Evolutionary conservation across 1,139 yeast species (phyloP), one percentile per base, ranked within the genome.

Genomic region (Geotrichum citri-aurantii): DNA sequence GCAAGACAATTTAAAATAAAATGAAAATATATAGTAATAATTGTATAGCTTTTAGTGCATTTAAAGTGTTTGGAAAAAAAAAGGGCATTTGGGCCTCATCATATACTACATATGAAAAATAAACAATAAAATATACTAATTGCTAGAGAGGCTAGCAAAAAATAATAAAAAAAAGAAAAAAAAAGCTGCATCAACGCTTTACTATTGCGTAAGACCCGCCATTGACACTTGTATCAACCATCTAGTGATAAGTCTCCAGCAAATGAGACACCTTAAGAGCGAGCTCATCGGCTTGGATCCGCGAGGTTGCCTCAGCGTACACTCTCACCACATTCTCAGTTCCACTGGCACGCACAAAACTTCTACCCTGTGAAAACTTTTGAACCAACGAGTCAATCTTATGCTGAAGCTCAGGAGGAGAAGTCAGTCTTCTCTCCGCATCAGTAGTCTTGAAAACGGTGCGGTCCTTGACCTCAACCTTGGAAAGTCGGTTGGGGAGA

Each of bases 321-420:
- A 93, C 89, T 68, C 99, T 82, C 1, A 93, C 98, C 0, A 97
- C 98, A 73, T 95, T 95, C 72, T 93, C 99, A 1, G 99, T 93
- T 19, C 99, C 99, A 63, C 96, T 88, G 10, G 99, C 98, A 66
- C 99, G 83, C 3, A 93, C 98, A 73, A 93, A 93, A 2, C 96
- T 85, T 69, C 99, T 81, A 1, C 95, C 98, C 33, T 76, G 72
- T 0, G 77, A 70, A 66, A 78, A 86, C 67, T 81, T 75, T 23
- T 75, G 69, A 14, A 92, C 93, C 56, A 81, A 70, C 1, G 68
- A 78, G 70, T 93, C 95, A 59, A 93, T 90, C 65, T 82, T 73
- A 1, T 66, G 77, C 74, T 93, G 99, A 63, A 95, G 72, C 0
- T 95, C 97, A 1, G 66, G 75, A 2, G 99, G 99, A 59, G 82